Conservation (phyloP, 495 filamentous ascomycete genomes). For the Clavariopsis aquatica region DNA sequence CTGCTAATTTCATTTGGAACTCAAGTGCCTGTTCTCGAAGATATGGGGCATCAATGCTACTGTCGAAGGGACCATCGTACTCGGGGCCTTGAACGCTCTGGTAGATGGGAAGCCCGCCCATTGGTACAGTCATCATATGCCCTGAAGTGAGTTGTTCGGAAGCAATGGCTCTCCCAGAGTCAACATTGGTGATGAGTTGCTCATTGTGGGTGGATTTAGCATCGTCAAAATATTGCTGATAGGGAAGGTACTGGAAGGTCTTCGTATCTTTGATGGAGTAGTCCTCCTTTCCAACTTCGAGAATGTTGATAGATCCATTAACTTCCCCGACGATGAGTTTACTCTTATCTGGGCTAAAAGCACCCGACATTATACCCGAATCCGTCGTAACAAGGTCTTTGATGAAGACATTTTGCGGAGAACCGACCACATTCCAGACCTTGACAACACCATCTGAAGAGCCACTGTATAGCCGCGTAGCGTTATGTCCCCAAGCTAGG, state of each 20-base stretch:
- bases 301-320: constrained; percentile 68
- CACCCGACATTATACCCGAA: constrained; percentile 62
- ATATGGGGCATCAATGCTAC: constrained; percentile 16
- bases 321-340: constrained; percentile 76
- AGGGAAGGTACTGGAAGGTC: constrained; percentile 31
- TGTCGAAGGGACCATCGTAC: constrained; percentile 35
- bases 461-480: constrained; percentile 80
- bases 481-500: constrained; percentile 71
- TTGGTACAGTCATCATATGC: constrained; percentile 36
- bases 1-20: constrained; percentile 28
- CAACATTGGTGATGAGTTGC: not conserved
- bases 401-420: constrained; percentile 63
- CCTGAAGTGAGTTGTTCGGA: constrained; percentile 24
- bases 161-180: constrained; percentile 28
- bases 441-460: constrained; percentile 86
- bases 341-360: constrained; percentile 71
- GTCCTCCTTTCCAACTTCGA: constrained; percentile 48
- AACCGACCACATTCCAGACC: constrained; percentile 74
- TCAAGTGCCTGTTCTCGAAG: constrained; percentile 32
- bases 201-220: not conserved
- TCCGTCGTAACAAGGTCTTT: constrained; percentile 55
- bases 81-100: constrained; percentile 45
- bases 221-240: constrained; percentile 12
- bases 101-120: constrained; percentile 43
- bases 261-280: constrained; percentile 30